Evolutionary conservation across 805 yeast species (phyloP), one percentile per base, ranked within the genome.

Genomic region (Ogataea trehalophila): DNA sequence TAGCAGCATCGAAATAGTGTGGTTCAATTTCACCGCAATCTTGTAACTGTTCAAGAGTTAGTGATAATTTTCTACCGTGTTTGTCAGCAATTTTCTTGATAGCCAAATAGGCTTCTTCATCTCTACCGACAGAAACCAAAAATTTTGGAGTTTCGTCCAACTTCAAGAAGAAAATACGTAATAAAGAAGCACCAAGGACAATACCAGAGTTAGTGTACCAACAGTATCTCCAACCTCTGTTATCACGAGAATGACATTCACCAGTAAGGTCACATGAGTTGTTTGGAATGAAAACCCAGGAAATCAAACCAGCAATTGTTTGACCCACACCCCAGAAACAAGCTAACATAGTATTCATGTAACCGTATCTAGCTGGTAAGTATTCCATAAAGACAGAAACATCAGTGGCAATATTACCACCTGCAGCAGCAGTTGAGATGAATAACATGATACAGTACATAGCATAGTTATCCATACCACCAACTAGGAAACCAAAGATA

Each of bases 251-350:
- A 31, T 69, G 68, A 59, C 86, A 80, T 37, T 66, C 40, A n/a
- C 59, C 70, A 8, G 60, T 59, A 63, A 69, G 58, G 17, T 65
- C 60, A 57, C 85, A 79, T 5, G 79, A 73, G 50, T 68, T 68
- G 48, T 74, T 71, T 14, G 80, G 73, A 42, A 81, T 64, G 46
- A 76, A 74, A 0, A 79, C 83, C 81, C 83, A 80, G 5, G 81
- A 74, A 37, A 79, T 55, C 17, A 79, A 62, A 33, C 69, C 69
- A 13, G 81, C 73, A 39, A 80, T 66, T 2, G 81, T 71, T 58
- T 80, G 85, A 33, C 85, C 85, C 34, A 80, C 67, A 40, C 83
- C 81, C 86, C 85, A 80, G 78, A 75, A 81, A 39, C 72, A 66
- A 20, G 83, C 79, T 63, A 80, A 71, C 35, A 76, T 67, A 2